Base-by-base conservation (phyloP, 169 alveolate genomes). In the Eimeria brunetti region DNA sequence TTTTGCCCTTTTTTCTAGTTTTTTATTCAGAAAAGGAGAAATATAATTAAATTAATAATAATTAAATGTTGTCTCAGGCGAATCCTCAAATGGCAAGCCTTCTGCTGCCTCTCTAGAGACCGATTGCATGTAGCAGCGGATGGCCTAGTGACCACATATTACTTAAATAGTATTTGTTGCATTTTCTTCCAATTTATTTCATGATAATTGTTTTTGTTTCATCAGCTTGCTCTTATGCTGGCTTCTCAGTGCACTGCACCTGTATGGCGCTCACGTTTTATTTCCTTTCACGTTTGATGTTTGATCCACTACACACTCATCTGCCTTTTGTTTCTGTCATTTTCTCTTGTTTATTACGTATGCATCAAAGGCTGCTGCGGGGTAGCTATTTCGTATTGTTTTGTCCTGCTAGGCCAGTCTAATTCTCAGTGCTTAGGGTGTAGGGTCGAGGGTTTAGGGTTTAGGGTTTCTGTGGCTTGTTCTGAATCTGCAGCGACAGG, bases 401-500 rank as follows among this genome's bases (percentile, higher is more conserved):
- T 24, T 83, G 76, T 24, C 16, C n/a, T n/a, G n/a, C n/a, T n/a
- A n/a, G n/a, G n/a, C n/a, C n/a, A n/a, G n/a, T n/a, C n/a, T n/a
- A n/a, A n/a, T n/a, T n/a, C n/a, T n/a, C n/a, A n/a, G 86, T 36
- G 86, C 86, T 14, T 44, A 14, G 8, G 53, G 49, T 51, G 16
- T 58, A 38, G 73, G 20, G 49, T 67, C 1, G 1, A 8, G 14
- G 22, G 3, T n/a, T n/a, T 30, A 67, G 44, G 78, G 78, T 67
- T 33, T 7, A 4, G 33, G 16, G 49, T 1, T 49, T 27, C 24
- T 51, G 49, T 12, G 36, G 1, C 14, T 12, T 7, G 60, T 30
- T 58, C n/a, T 51, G n/a, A 27, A 53, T 46, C 36, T 12, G 80
- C 91, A 95, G 96, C 91, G 95, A 41, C 88, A 58, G 38, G 96